phyloP scores from a whole-genome alignment of 768 basidiomycete genomes.

The Phanerochaete sordida region DNA sequence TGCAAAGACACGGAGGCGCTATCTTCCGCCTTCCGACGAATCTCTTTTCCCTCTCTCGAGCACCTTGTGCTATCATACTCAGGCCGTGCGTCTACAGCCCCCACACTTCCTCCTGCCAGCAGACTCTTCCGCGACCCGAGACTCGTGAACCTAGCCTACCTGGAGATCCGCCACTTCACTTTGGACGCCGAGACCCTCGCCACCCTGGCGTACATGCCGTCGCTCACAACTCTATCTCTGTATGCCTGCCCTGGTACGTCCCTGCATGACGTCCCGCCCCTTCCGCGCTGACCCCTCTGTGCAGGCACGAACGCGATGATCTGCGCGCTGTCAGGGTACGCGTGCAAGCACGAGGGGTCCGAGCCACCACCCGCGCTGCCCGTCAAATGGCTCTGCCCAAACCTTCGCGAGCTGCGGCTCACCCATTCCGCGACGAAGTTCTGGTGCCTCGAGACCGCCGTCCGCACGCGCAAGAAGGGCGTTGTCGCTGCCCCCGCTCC shows the following conservation, averaged over 20 bases:
- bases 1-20: conserved; percentile 35
- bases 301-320: conserved; percentile 38
- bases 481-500: not conserved
- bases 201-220: conserved; percentile 51
- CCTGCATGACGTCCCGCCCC: no score
- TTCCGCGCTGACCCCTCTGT: not conserved
- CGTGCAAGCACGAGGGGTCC: conserved; percentile 23
- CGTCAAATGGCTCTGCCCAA: conserved; percentile 12
- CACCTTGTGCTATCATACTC: not conserved
- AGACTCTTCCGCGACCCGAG: conserved; percentile 56
- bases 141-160: conserved; percentile 44
- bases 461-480: not conserved
- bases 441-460: conserved; percentile 7
- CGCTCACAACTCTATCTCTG: conserved; percentile 43
- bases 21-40: conserved; percentile 36
- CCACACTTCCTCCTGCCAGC: conserved; percentile 42
- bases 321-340: conserved; percentile 35
- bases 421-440: conserved; percentile 4
- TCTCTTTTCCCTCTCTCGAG: conserved; percentile 28
- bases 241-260: conserved; percentile 35
- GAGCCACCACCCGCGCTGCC: no score
- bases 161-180: conserved; percentile 46
- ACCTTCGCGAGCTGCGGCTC: conserved; percentile 1
- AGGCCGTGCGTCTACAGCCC: not conserved
- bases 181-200: conserved; percentile 37